Conservation (phyloP, 2,329 filamentous ascomycete genomes). For the Trichoderma breve region DNA sequence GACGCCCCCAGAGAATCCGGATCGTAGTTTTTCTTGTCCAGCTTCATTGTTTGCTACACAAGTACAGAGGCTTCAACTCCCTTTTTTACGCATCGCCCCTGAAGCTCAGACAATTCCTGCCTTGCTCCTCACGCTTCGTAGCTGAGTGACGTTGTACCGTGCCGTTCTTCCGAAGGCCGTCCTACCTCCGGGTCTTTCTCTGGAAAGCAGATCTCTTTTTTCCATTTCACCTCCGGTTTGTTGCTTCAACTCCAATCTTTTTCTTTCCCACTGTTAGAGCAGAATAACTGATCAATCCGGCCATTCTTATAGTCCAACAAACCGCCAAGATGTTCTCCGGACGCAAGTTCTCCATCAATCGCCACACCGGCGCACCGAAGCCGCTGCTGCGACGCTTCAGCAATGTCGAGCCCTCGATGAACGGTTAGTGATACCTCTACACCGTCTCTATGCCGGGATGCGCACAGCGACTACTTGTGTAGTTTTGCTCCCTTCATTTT, state of each 20-base stretch:
- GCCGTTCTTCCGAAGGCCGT: constrained; percentile 19
- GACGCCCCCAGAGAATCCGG: background rate
- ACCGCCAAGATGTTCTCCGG: constrained; percentile 48
- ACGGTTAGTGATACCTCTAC: constrained; percentile 44
- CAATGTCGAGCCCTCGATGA: constrained; percentile 54
- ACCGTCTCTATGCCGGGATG: background rate
- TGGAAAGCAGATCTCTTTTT: background rate
- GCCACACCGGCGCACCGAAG: constrained; percentile 61
- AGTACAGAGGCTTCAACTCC: background rate
- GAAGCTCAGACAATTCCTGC: background rate
- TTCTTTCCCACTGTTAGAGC: background rate
- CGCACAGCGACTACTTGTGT: background rate
- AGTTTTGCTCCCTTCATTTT: background rate
- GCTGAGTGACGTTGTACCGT: constrained; percentile 18
- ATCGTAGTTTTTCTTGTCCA: background rate
- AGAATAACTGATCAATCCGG: background rate
- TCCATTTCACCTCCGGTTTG: background rate
- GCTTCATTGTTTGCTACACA: background rate
- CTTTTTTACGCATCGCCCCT: background rate
- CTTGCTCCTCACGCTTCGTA: constrained; percentile 7
- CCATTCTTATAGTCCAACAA: background rate
- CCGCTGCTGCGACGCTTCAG: constrained; percentile 55
- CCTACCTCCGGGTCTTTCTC: background rate
- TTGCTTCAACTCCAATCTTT: background rate
- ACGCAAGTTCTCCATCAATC: constrained; percentile 67